A percentile compares a stretch with the other conserved stretches of the same genome.
Evolutionary conservation across 192 early-diverging fungal species (phyloP).

Genomic region (Mortierella antarctica): DNA sequence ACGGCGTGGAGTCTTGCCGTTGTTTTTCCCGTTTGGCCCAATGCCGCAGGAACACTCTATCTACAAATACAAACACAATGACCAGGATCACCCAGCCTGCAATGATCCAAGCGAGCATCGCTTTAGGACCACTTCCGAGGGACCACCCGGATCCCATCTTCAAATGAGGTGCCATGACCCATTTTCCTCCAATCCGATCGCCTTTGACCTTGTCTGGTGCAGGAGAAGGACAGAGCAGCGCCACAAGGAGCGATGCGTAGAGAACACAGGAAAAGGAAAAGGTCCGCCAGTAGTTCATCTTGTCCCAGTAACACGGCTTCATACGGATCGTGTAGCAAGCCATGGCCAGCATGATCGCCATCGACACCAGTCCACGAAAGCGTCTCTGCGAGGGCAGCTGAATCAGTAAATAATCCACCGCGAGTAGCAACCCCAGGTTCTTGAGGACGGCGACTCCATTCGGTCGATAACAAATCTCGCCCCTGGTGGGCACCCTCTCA

Average conservation of each 20-base stretch:
- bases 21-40: conserved; percentile 20
- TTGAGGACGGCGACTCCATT: conserved; percentile 80
- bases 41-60: conserved; percentile 31
- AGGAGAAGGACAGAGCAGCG: conserved; percentile 68
- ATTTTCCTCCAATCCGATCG: conserved; percentile 46
- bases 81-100: conserved; percentile 69
- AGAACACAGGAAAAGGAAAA: conserved; percentile 73
- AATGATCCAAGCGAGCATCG: conserved; percentile 60
- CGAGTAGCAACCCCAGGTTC: conserved; percentile 75
- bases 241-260: conserved; percentile 75
- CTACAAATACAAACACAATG: conserved; percentile 60
- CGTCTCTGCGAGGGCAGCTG: conserved; percentile 65
- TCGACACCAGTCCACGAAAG: conserved; percentile 75
- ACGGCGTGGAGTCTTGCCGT: neutral
- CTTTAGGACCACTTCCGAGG: conserved; percentile 44
- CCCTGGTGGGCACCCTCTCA: conserved; percentile 72
- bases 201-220: conserved; percentile 48
- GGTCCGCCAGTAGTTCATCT: conserved; percentile 80
- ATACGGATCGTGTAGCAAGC: conserved; percentile 79
- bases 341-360: conserved; percentile 74
- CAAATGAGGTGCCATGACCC: conserved; percentile 39
- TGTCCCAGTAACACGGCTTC: conserved; percentile 78
- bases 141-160: conserved; percentile 35
- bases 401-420: conserved; percentile 74
- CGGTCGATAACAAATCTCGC: conserved; percentile 80